These are phyloP conservation scores for Porodaedalea pini DNA, from an alignment of 1,284 basidiomycete genomes.

Conservation along the genomic window DNA sequence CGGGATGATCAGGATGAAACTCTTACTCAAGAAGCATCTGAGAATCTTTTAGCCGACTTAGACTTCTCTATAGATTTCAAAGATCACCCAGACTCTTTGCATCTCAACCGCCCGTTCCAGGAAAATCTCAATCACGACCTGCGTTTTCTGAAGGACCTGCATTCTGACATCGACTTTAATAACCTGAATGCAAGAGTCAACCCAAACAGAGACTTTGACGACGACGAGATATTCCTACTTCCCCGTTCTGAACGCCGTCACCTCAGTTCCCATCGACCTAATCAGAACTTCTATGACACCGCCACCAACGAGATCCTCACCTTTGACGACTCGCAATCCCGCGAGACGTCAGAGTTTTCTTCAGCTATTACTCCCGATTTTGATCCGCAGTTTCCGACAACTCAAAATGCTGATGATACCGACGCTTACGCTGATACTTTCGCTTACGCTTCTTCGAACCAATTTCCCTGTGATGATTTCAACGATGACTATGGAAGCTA, in stretches of 20 bases:
- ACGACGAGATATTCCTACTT: slow-evolving; percentile 6
- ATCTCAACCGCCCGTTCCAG: too few species aligned
- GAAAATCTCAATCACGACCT: neutral
- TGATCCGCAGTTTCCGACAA: neutral
- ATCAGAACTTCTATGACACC: neutral
- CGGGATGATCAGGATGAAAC: neutral
- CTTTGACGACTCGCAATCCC: neutral
- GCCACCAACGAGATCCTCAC: neutral
- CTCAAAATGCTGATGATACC: neutral
- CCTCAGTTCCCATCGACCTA: too few species aligned
- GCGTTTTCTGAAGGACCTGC: slow-evolving; percentile 1
- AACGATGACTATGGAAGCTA: neutral
- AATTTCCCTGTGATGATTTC: neutral
- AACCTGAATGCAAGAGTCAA: neutral
- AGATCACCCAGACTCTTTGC: neutral
- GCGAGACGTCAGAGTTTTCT: neutral
- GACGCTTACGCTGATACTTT: neutral
- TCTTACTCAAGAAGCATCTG: neutral
- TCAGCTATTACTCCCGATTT: slow-evolving; percentile 3
- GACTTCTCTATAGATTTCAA: neutral
- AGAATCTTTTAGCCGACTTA: neutral
- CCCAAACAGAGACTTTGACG: slow-evolving; percentile 1
- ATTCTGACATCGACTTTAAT: slow-evolving; percentile 1
- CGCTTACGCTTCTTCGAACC: too few species aligned
- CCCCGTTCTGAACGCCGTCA: slow-evolving; percentile 6